Conservation (phyloP, 768 basidiomycete genomes). For the Xerocomellus dryophilus region DNA sequence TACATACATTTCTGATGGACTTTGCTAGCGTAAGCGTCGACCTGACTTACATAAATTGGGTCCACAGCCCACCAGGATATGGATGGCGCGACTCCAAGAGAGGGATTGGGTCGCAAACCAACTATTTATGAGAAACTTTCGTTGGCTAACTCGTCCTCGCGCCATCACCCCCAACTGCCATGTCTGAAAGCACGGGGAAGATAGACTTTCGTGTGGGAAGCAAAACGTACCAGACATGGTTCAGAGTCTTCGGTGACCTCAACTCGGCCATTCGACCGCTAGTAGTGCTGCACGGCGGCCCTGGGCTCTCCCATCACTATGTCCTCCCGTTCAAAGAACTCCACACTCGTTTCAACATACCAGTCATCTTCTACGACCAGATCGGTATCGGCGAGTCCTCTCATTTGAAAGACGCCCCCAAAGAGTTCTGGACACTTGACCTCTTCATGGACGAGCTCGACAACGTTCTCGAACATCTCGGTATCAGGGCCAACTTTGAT, state of each 20-base stretch:
- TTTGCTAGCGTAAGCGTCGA: neutral
- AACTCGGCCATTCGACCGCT: conserved; percentile 33
- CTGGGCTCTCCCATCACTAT: conserved; percentile 38
- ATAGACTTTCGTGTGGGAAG: conserved; percentile 17
- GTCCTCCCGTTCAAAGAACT: conserved; percentile 39
- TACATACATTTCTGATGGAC: neutral
- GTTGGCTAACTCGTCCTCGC: neutral
- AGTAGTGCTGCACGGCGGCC: conserved; percentile 48
- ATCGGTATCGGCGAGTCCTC: conserved; percentile 46
- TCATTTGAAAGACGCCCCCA: conserved; percentile 29
- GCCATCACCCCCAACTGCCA: neutral
- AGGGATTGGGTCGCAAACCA: neutral
- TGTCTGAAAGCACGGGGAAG: conserved; percentile 24
- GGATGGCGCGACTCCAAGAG: neutral
- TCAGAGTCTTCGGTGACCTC: conserved; percentile 42
- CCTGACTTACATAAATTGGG: too few species aligned
- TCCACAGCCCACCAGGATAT: neutral
- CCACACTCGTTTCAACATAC: conserved; percentile 27
- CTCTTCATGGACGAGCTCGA: conserved; percentile 55
- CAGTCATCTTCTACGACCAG: conserved; percentile 52
- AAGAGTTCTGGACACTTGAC: conserved; percentile 43
- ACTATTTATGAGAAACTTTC: neutral
- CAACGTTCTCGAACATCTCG: conserved; percentile 44
- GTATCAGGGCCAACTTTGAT: conserved; percentile 40
- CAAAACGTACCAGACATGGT: conserved; percentile 42